Evolutionary conservation across 306 rosid genomes (phyloP).

Genomic region (Aeschynomene evenia): DNA sequence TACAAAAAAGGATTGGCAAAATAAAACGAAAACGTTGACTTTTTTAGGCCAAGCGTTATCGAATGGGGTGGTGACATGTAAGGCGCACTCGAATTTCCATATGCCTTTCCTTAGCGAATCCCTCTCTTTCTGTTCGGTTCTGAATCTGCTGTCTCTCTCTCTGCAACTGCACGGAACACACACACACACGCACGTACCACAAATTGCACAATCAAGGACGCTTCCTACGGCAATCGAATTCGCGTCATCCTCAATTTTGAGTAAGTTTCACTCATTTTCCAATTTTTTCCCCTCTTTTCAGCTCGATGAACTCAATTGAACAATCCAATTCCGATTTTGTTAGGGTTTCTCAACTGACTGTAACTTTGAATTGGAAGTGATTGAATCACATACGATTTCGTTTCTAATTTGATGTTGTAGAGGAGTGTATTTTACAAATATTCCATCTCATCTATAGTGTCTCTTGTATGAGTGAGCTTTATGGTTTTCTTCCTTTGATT

Average conservation of each 20-base stretch:
- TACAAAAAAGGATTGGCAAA: not conserved
- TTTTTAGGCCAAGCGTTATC: not conserved
- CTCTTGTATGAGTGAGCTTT: not conserved
- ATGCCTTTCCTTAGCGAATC: slow-evolving; percentile 50
- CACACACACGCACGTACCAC: not conserved
- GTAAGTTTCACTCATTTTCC: slow-evolving; percentile 34
- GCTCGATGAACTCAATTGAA: not conserved
- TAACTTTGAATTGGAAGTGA: not conserved
- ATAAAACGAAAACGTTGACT: slow-evolving; percentile 29
- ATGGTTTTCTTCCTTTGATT: not conserved
- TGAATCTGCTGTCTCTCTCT: slow-evolving; percentile 16
- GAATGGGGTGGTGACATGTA: slow-evolving; percentile 32
- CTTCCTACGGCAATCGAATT: slow-evolving; percentile 40
- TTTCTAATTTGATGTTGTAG: slow-evolving; percentile 1
- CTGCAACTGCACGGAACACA: slow-evolving; percentile 3
- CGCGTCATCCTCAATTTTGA: slow-evolving; percentile 42
- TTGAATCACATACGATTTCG: too few relatives aligned
- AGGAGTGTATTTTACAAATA: slow-evolving; percentile 2
- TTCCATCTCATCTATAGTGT: not conserved
- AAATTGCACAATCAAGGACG: slow-evolving; percentile 18
- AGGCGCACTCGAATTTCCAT: slow-evolving; percentile 37
- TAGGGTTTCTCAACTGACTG: slow-evolving; percentile 29
- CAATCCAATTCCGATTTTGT: slow-evolving; percentile 18
- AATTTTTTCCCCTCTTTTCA: not conserved
- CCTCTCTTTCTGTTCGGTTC: slow-evolving; percentile 21